These are phyloP conservation scores for Meyerozyma smithsonii DNA, from an alignment of 1,139 yeast species.

Conservation along the genomic window DNA sequence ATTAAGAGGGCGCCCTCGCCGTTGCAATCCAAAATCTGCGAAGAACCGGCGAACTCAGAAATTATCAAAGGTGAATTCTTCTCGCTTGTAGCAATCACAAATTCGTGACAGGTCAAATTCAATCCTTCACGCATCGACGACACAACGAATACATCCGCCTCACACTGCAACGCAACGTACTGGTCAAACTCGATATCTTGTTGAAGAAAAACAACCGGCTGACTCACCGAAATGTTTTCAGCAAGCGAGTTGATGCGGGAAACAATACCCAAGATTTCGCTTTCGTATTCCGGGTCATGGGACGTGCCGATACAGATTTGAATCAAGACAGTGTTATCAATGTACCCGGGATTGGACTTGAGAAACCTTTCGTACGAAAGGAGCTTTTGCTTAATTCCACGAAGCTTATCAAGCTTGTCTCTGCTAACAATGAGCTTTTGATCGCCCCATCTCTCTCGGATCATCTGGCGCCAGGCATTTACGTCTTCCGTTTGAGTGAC, in stretches of 20 bases:
- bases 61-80: slow-evolving; percentile 77
- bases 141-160: slow-evolving; percentile 84
- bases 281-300: slow-evolving; percentile 55
- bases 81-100: slow-evolving; percentile 68
- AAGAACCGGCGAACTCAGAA: slow-evolving; percentile 94
- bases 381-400: slow-evolving; percentile 86
- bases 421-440: slow-evolving; percentile 76
- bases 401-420: slow-evolving; percentile 80
- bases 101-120: slow-evolving; percentile 95
- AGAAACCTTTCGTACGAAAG: slow-evolving; percentile 82
- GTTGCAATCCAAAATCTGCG: slow-evolving; percentile 52
- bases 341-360: slow-evolving; percentile 62
- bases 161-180: slow-evolving; percentile 78
- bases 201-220: slow-evolving; percentile 82
- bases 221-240: slow-evolving; percentile 67
- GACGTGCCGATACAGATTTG: slow-evolving; percentile 71
- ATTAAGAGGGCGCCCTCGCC: slow-evolving; percentile 69
- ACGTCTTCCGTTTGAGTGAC: slow-evolving; percentile 51
- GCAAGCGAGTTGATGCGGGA: slow-evolving; percentile 79
- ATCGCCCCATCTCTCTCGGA: slow-evolving; percentile 73
- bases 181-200: slow-evolving; percentile 88
- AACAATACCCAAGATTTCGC: slow-evolving; percentile 71
- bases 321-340: slow-evolving; percentile 67
- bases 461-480: slow-evolving; percentile 60
- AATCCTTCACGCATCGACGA: slow-evolving; percentile 94